phyloP scores from a whole-genome alignment of 2,329 filamentous ascomycete species.

The Beauveria scarabaeidicola region DNA sequence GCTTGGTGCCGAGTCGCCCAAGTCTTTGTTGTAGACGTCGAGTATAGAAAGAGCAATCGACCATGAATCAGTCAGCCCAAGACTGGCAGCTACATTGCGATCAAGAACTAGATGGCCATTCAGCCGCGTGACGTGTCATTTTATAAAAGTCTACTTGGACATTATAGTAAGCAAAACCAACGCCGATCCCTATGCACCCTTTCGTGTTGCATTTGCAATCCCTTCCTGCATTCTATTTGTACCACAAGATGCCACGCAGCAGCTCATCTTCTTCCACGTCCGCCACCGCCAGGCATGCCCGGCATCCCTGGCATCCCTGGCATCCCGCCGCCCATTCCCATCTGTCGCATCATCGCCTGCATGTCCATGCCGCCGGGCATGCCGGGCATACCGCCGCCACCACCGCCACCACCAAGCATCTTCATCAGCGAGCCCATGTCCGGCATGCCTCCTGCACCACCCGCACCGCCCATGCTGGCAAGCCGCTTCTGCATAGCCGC shows the following conservation, averaged over 20 bases:
- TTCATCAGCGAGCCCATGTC: constrained; percentile 85
- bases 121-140: background rate
- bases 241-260: background rate
- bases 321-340: constrained; percentile 49
- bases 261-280: constrained; percentile 8
- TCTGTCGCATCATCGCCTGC: constrained; percentile 71
- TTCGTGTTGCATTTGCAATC: constrained; percentile 2
- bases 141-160: constrained; percentile 3
- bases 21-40: background rate
- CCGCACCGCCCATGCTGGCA: constrained; percentile 77
- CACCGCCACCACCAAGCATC: constrained; percentile 65
- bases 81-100: background rate
- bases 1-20: constrained; percentile 19
- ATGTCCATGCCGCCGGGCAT: constrained; percentile 69
- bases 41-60: background rate
- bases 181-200: constrained; percentile 8
- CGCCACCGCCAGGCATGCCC: background rate
- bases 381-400: constrained; percentile 56
- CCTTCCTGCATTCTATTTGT: background rate
- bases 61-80: no score
- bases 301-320: constrained; percentile 11
- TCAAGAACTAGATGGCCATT: background rate
- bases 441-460: constrained; percentile 59
- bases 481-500: constrained; percentile 95
- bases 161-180: constrained; percentile 8